Conservation (phyloP, 2,329 filamentous ascomycete species). For the Blumeria hordei region DNA sequence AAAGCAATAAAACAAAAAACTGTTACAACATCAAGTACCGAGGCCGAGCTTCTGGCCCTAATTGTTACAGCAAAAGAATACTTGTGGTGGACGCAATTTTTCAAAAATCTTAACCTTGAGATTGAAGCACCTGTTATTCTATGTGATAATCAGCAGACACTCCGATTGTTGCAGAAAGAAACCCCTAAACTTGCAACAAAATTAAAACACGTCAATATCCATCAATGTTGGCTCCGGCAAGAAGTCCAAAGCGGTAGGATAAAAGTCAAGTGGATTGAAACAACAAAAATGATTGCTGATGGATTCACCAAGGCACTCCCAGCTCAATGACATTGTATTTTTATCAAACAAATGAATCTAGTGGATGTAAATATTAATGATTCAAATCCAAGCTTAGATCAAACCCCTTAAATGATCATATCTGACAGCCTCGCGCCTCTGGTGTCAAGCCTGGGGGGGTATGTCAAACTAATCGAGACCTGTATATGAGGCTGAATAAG, state of each 20-base stretch:
- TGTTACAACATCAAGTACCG: no score
- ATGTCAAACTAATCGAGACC: no score
- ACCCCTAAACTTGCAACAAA: background rate
- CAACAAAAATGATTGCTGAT: background rate
- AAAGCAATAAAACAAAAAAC: no score
- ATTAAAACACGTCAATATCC: background rate
- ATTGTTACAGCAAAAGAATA: no score
- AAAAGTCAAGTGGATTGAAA: no score
- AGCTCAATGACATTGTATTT: background rate
- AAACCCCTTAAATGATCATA: no score
- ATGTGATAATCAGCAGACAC: background rate
- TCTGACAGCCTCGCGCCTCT: no score
- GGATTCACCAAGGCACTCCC: background rate
- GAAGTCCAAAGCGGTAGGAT: no score
- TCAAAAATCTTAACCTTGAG: background rate
- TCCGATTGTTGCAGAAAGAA: background rate
- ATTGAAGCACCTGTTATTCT: background rate
- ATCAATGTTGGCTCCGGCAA: background rate
- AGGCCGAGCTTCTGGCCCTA: no score
- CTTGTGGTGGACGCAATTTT: background rate
- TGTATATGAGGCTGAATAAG: no score
- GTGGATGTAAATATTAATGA: background rate
- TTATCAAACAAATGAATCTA: background rate
- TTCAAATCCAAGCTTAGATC: background rate
- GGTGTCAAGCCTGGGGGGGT: background rate